Evolutionary conservation across 345 rosid genomes (phyloP).

Genomic region (Laguncularia racemosa): DNA sequence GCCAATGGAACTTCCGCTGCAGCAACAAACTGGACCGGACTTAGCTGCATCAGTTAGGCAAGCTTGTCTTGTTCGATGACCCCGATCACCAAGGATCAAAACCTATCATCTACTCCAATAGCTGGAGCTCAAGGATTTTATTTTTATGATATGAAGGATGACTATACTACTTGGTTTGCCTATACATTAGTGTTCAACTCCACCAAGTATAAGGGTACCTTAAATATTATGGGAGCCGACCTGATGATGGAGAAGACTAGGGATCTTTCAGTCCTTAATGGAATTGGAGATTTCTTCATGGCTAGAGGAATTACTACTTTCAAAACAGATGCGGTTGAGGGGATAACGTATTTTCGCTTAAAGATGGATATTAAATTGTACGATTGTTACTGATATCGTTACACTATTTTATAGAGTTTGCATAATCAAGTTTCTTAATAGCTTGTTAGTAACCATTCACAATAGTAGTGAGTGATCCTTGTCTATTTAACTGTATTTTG

Average conservation of each 20-base stretch:
- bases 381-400: conserved; percentile 39
- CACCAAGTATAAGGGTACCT: conserved; percentile 35
- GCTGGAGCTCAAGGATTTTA: conserved; percentile 67
- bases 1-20: conserved; percentile 47
- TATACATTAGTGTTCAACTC: conserved; percentile 49
- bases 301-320: conserved; percentile 50
- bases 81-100: conserved; percentile 41
- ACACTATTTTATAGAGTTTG: no score
- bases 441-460: no score
- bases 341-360: conserved; percentile 45
- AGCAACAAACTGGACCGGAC: conserved; percentile 21
- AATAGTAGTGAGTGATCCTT: no score
- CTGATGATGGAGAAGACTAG: conserved; percentile 46
- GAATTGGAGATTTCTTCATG: conserved; percentile 70
- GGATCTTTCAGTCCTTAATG: conserved; percentile 49
- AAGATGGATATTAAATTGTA: conserved; percentile 34
- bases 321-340: conserved; percentile 28
- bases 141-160: conserved; percentile 46
- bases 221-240: conserved; percentile 52
- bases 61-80: conserved; percentile 49
- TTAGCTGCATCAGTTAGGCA: conserved; percentile 34
- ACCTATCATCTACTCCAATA: conserved; percentile 30
- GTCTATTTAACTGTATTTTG: no score
- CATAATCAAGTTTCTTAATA: no score
- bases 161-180: conserved; percentile 39